Base-by-base conservation (phyloP, 2,329 filamentous ascomycete genomes). In the Zasmidium angulare region DNA sequence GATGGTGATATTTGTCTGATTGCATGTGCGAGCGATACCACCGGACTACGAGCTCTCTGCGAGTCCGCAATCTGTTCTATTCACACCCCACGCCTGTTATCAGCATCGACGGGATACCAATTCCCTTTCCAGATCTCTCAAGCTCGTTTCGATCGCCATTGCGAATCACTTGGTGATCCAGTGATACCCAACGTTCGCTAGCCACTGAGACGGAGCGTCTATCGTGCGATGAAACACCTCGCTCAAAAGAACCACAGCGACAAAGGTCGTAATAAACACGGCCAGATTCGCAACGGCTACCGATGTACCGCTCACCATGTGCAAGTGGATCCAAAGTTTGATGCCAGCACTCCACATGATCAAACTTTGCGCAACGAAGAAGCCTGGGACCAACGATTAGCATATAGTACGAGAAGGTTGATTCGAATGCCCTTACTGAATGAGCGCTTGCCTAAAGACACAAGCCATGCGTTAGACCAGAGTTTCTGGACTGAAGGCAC, bases 331-430 rank as follows among this genome's bases (percentile, higher is more conserved):
- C 61, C 62, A 72, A 1, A 72, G 59, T 50, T 70, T 68, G 50
- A 71, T 69, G 29, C 70, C 68, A 2, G 58, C 65, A 1, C 66
- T 69, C 63, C 67, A 72, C 56, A 71, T 67, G 40, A 71, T 50
- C 17, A 71, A 63, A 46, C 63, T 65, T 23, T 69, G 67, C 0
- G 66, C 68, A 3, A 67, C 56, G 55, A 69, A 72, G 14, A 71
- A 59, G 36, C 69, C 69, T 72, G 17, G 3, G 23, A 29, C 1
- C 7, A 11, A 9, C 43, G 4, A 17, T 46, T 46, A 46, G 43
- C 43, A 19, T 46, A 17, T 21, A 9, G 11, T 14, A 3, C n/a
- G n/a, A n/a, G 40, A 62, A 17, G 23, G 20, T 40, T 23, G 20
- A 4, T 29, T 23, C 11, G 31, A 14, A 1, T n/a, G n/a, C 3